phyloP scores from a whole-genome alignment of 2,329 filamentous ascomycete species.

The Macroventuria anomochaeta region DNA sequence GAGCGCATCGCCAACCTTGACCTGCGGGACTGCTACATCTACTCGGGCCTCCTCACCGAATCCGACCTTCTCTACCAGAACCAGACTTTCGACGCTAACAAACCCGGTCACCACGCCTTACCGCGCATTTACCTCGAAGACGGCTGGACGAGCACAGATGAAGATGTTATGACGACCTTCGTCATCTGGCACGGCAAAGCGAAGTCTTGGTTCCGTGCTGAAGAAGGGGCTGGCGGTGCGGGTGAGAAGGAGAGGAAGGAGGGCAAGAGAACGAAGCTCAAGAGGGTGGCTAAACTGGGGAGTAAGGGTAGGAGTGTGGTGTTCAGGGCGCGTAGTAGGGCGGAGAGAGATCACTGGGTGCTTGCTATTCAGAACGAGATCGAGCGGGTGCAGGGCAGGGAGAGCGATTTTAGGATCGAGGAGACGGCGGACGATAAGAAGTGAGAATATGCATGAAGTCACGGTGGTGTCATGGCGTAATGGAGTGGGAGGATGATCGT shows the following conservation, averaged over 20 bases:
- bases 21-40: slow-evolving; percentile 69
- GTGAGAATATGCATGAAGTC: no score
- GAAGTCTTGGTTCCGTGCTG: slow-evolving; percentile 61
- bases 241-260: slow-evolving; percentile 41
- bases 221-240: slow-evolving; percentile 41
- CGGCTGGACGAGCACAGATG: slow-evolving; percentile 66
- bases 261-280: slow-evolving; percentile 59
- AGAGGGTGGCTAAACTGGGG: slow-evolving; percentile 66
- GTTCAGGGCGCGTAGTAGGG: slow-evolving; percentile 68
- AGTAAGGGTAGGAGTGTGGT: slow-evolving; percentile 68
- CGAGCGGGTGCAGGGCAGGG: slow-evolving; percentile 60
- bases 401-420: slow-evolving; percentile 55
- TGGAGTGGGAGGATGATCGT: no score
- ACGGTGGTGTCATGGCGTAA: no score
- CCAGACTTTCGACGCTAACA: slow-evolving; percentile 68
- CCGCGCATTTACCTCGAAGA: slow-evolving; percentile 67
- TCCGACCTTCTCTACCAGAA: slow-evolving; percentile 69
- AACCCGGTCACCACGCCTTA: slow-evolving; percentile 64
- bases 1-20: slow-evolving; percentile 65
- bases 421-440: slow-evolving; percentile 18
- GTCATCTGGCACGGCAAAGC: slow-evolving; percentile 69
- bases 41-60: slow-evolving; percentile 68
- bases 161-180: slow-evolving; percentile 71
- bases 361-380: slow-evolving; percentile 70
- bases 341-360: slow-evolving; percentile 73